phyloP scores from a whole-genome alignment of 805 yeast genomes.

The Schwanniomyces sp. region DNA sequence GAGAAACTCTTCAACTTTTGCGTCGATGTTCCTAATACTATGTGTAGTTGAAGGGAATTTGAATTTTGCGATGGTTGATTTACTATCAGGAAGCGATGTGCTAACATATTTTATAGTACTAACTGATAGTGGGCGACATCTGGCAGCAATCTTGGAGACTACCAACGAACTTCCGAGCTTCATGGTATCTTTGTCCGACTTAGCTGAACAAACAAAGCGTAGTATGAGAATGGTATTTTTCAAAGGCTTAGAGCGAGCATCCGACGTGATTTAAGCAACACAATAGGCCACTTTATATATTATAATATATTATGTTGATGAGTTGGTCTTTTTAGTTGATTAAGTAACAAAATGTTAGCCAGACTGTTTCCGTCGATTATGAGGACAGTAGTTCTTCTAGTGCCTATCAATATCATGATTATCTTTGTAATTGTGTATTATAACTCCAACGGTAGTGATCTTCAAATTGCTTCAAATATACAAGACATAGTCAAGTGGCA shows the following conservation, averaged over 20 bases:
- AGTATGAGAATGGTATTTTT: not conserved
- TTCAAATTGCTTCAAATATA: not conserved
- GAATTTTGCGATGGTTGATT: slow-evolving; percentile 27
- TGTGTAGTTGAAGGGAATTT: slow-evolving; percentile 37
- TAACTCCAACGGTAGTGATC: not conserved
- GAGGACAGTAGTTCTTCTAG: not conserved
- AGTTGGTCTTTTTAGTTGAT: not conserved
- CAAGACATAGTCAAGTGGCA: not conserved
- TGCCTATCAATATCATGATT: not conserved
- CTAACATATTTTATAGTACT: not conserved
- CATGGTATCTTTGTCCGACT: not conserved
- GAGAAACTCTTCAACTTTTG: slow-evolving; percentile 9
- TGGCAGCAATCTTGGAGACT: not conserved
- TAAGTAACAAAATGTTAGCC: not conserved
- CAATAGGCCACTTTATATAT: not conserved
- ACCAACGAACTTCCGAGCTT: not conserved
- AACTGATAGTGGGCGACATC: not conserved
- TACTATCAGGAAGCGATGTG: slow-evolving; percentile 16
- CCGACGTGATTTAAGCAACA: not conserved
- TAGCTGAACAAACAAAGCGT: not conserved
- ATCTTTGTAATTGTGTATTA: not conserved
- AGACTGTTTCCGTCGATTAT: not conserved
- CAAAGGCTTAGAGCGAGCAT: not conserved
- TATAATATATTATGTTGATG: not conserved
- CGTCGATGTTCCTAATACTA: slow-evolving; percentile 13